Evolutionary conservation across 352 stramenopile genomes (phyloP), one percentile per base, ranked within the genome.

Genomic region (Globisporangium takayamanum): DNA sequence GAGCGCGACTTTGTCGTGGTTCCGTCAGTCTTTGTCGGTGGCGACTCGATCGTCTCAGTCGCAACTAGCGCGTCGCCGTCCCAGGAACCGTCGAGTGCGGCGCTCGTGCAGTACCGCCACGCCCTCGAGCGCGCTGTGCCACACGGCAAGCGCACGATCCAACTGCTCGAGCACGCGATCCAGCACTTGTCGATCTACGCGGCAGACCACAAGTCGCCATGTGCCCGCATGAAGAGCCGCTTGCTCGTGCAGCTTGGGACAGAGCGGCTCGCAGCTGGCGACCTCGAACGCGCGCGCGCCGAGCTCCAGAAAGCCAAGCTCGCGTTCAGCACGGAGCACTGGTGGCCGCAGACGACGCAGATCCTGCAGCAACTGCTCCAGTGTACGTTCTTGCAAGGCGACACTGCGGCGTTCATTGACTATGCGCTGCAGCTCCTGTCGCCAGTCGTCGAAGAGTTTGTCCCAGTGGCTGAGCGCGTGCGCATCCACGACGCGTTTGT

Each of bases 361-460:
- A 77, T 93, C 45, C 57, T 95, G 6, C 77, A 87, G 60, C 78
- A 92, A 44, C 60, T 95, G 7, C 63, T 93, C 6, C 68, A 82
- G 5, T 95, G 85, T 59, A 87, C 78, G 3, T 87, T 83, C n/a
- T 73, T 74, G 2, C 80, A 92, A 54, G 76, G 71, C 20, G 83
- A 95, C 65, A 88, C 71, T 26, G 67, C 69, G 2, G 81, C 80
- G 1, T 95, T 82, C 50, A 72, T 95, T 36, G 85, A 93, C 59
- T 89, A 79, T 53, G 81, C 72, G 30, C 66, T 95, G 49, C 85
- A 95, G 51, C 64, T 95, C 2, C 58, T 95, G 51, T 90, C 78
- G 26, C 84, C 85, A 7, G 68, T 74, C 15, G 66, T 95, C 11
- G 80, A 89, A 39, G 72, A 88, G 44, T 89, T 85, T 64, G 69